Evolutionary conservation across 495 filamentous ascomycete genomes (phyloP).

Genomic region (Copromyces sp.): DNA sequence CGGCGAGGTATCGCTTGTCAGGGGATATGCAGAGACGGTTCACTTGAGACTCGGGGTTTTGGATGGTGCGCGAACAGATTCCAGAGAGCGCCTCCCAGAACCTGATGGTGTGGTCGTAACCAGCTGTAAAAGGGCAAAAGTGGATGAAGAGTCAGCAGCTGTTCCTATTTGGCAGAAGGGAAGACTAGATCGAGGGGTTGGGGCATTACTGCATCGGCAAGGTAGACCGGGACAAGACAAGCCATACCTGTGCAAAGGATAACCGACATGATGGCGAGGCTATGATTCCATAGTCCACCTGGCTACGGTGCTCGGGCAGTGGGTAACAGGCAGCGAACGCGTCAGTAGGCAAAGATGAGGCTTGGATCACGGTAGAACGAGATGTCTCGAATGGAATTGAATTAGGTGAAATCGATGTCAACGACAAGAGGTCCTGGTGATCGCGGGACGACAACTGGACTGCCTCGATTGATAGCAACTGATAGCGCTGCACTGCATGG

Average conservation of each 20-base stretch:
- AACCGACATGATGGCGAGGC: slow-evolving; percentile 56
- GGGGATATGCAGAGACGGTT: slow-evolving; percentile 97
- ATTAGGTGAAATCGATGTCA: neutral
- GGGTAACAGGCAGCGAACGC: neutral
- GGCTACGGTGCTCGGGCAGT: neutral
- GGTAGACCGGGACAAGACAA: neutral
- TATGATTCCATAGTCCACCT: slow-evolving; percentile 13
- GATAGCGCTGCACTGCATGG: neutral
- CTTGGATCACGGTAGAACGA: neutral
- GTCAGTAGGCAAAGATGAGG: neutral
- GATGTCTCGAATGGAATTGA: neutral
- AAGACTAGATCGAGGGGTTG: neutral
- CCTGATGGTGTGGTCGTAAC: slow-evolving; percentile 97
- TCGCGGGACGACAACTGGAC: neutral
- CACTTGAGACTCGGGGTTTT: slow-evolving; percentile 95
- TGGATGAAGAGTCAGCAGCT: neutral
- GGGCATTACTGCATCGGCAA: neutral
- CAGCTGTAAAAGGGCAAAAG: slow-evolving; percentile 45
- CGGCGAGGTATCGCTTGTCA: slow-evolving; percentile 91
- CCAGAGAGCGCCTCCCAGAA: slow-evolving; percentile 98
- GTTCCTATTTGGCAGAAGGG: neutral
- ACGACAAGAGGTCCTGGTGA: neutral
- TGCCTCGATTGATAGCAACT: neutral
- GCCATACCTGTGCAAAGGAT: slow-evolving; percentile 75
- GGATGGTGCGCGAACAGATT: slow-evolving; percentile 95